Conservation (phyloP, 805 yeast species). For the Candida wancherniae region DNA sequence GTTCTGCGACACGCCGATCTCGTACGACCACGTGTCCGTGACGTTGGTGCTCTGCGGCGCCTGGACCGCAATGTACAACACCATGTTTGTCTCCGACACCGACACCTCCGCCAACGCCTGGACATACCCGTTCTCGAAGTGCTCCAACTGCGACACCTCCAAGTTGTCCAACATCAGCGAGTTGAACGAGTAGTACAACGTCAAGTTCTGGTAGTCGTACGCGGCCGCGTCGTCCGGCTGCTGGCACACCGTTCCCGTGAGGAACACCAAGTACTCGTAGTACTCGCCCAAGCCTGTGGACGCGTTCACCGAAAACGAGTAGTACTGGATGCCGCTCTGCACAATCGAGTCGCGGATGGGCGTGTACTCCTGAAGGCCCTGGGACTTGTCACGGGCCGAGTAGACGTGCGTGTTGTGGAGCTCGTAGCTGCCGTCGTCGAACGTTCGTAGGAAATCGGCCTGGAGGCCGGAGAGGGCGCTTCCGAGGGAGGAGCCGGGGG, state of each 20-base stretch:
- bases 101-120: conserved; percentile 37
- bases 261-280: conserved; percentile 44
- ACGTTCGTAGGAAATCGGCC: no score
- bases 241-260: conserved; percentile 48
- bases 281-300: conserved; percentile 41
- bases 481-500: no score
- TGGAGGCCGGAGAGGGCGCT: no score
- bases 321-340: conserved; percentile 38
- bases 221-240: conserved; percentile 24
- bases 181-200: conserved; percentile 39
- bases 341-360: conserved; percentile 33
- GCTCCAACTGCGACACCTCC: conserved; percentile 25
- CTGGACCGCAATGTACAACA: conserved; percentile 34
- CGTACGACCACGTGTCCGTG: conserved; percentile 52
- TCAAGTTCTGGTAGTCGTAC: conserved; percentile 21
- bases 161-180: conserved; percentile 27
- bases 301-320: conserved; percentile 41
- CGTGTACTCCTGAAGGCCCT: conserved; percentile 32
- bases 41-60: conserved; percentile 38
- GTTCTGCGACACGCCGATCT: conserved; percentile 60
- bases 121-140: conserved; percentile 33
- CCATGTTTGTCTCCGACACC: conserved; percentile 6
- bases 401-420: neutral
- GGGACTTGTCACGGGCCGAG: conserved; percentile 7
- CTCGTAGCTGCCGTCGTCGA: neutral